A percentile compares a stretch with the other conserved stretches of the same genome.
phyloP scores from a whole-genome alignment of 768 basidiomycete genomes.

The Calocera cornea region DNA sequence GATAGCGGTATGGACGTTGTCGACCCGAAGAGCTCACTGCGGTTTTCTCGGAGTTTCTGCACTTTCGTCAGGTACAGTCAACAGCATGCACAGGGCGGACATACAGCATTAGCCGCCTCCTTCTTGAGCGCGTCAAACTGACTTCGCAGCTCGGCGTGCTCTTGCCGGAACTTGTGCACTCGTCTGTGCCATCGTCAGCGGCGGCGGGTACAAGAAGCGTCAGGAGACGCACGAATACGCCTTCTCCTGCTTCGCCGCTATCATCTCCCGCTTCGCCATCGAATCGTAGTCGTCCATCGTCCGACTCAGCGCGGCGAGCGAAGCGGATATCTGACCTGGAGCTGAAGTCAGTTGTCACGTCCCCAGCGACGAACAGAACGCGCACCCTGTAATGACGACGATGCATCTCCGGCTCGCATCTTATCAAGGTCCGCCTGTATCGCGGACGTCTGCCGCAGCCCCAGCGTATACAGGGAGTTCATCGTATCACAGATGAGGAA shows the following conservation, averaged over 20 bases:
- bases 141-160: constrained; percentile 66
- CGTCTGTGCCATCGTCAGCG: constrained; percentile 42
- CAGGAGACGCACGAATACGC: constrained; percentile 56
- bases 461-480: constrained; percentile 92
- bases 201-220: background rate
- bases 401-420: constrained; percentile 65
- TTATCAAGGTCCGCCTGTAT: constrained; percentile 77
- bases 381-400: constrained; percentile 72
- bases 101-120: constrained; percentile 39
- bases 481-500: constrained; percentile 28
- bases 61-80: constrained; percentile 2
- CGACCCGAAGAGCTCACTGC: constrained; percentile 9
- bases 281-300: constrained; percentile 96
- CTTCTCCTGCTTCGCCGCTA: constrained; percentile 93
- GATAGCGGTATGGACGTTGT: background rate
- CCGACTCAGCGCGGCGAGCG: constrained; percentile 81
- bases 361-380: constrained; percentile 18
- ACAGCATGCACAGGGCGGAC: constrained; percentile 12
- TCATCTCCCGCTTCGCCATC: constrained; percentile 92
- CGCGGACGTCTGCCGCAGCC: constrained; percentile 80
- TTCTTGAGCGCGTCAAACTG: constrained; percentile 72
- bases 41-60: constrained; percentile 8
- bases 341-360: constrained; percentile 18
- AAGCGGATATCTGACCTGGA: constrained; percentile 95
- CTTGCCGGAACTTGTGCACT: constrained; percentile 78